Base-by-base conservation (phyloP, 805 yeast species). In the Saturnispora kantuleensis region DNA sequence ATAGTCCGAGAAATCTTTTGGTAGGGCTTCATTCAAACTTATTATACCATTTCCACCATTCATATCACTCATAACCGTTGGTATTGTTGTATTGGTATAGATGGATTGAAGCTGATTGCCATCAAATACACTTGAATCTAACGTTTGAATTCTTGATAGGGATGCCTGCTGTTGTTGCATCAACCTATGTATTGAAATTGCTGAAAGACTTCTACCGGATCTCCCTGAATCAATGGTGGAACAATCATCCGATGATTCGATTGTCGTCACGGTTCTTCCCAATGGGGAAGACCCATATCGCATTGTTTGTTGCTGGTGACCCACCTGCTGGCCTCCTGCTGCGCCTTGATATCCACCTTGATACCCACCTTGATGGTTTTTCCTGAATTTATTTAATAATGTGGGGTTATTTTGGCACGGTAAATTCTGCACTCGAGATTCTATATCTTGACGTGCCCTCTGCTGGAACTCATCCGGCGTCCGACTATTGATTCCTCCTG, bases 1-100 rank as follows among this genome's bases (percentile, higher is more conserved):
- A 74, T 77, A 76, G 52, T 76, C 79, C 16, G 62, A 55, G 52
- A 69, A 79, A 26, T 64, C 63, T 12, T 57, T 57, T 1, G 84
- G 84, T n/a, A 79, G 51, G 0, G 76, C 78, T 18, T 76, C 72
- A 41, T 70, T 65, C 29, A 78, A 56, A 1, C 70, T 38, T 2
- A 62, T 44, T 11, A 39, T 46, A 1, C 57, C 55, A 11, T 21
- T 21, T 21, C 2, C 8, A 6, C 47, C 32, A 17, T 17, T 35
- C 10, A 10, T 4, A 8, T 15, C 13, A 17, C 38, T 15, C 10
- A 34, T 16, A 18, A 18, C 18, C 5, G 60, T 54, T 5, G 48
- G 39, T 1, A 56, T 50, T 12, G 62, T 55, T 33, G 46, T 13
- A 15, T 54, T 51, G n/a, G 65, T 58, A 47, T 60, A 60, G 11